Percentiles rank a stretch among this genome's conserved stretches.
These are phyloP conservation scores for Salix brachista DNA, from an alignment of 345 rosid species.

Conservation along the genomic window DNA sequence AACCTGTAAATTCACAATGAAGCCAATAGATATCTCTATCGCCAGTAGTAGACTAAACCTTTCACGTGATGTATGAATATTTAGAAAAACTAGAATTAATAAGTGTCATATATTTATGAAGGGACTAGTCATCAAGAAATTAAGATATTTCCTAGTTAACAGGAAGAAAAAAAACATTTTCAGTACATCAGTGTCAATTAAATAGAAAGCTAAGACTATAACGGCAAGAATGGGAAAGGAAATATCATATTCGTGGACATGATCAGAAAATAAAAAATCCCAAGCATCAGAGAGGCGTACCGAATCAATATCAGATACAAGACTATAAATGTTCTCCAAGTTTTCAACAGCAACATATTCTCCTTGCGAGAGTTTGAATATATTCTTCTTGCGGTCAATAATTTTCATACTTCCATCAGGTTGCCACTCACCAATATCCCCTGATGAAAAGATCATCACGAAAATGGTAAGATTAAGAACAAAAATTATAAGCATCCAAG, in stretches of 20 bases:
- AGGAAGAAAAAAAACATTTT: background rate
- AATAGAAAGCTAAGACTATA: background rate
- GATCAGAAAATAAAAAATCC: background rate
- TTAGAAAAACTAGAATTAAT: background rate
- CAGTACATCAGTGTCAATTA: background rate
- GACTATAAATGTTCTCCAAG: slow-evolving; percentile 79
- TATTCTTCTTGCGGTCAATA: slow-evolving; percentile 89
- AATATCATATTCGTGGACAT: background rate
- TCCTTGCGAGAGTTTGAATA: slow-evolving; percentile 96
- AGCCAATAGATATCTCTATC: background rate
- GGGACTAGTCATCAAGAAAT: background rate
- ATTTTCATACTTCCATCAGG: slow-evolving; percentile 90
- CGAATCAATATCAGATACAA: slow-evolving; percentile 60
- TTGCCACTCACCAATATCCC: slow-evolving; percentile 99
- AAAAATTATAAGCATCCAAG: background rate
- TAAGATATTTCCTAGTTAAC: background rate
- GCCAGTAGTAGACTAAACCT: background rate
- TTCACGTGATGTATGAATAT: background rate
- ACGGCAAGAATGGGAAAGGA: background rate
- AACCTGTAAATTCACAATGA: background rate
- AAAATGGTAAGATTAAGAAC: background rate
- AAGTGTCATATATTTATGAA: background rate
- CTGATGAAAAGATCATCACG: slow-evolving; percentile 30
- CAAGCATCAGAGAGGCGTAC: slow-evolving; percentile 30
- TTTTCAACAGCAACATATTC: slow-evolving; percentile 97